phyloP scores from a whole-genome alignment of 306 rosid genomes.

The Dicorynia guianensis region DNA sequence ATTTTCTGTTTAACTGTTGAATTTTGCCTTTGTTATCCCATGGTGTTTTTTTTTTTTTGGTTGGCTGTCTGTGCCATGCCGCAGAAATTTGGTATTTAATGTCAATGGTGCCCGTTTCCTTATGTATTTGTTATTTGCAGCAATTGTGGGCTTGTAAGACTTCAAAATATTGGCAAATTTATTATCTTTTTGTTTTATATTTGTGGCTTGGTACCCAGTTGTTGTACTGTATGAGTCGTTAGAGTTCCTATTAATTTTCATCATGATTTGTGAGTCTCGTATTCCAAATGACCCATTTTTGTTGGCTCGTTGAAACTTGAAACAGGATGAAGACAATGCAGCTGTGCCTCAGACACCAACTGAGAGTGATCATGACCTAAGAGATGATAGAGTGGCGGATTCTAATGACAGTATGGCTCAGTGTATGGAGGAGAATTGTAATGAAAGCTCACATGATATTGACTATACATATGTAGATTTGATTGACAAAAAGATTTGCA shows the following conservation, averaged over 20 bases:
- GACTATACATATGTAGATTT: conserved; percentile 30
- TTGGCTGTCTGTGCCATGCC: neutral
- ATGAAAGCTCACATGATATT: neutral
- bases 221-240: neutral
- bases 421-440: neutral
- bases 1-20: too few species aligned
- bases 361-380: conserved; percentile 3
- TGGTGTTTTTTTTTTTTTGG: neutral
- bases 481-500: conserved; percentile 45
- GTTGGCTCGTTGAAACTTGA: neutral
- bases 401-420: neutral
- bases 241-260: neutral
- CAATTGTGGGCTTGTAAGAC: neutral
- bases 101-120: neutral
- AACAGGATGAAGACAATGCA: conserved; percentile 23
- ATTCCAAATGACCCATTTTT: conserved; percentile 4
- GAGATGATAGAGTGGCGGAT: neutral
- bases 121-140: neutral
- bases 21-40: too few species aligned
- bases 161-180: neutral
- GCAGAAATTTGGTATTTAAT: neutral
- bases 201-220: neutral
- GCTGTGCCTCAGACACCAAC: conserved; percentile 17
- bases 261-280: neutral
- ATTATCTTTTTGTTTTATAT: neutral